phyloP scores from a whole-genome alignment of 192 early-diverging fungal genomes.

The Umbelopsis sp. region DNA sequence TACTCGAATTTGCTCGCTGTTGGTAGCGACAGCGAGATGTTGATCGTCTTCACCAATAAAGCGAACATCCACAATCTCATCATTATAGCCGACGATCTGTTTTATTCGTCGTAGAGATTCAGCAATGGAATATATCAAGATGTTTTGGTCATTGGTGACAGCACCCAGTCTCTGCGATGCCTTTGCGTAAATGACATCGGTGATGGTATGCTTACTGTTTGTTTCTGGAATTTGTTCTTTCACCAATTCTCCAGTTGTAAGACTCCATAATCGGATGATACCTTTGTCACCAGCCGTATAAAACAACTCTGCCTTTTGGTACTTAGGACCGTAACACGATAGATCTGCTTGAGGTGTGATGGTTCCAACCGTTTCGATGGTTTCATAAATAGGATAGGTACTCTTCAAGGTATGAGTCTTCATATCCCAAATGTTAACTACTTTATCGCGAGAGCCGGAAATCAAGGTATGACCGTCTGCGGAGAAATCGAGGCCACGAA shows the following conservation, averaged over 20 bases:
- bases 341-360: slow-evolving; percentile 47
- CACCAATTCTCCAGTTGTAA: slow-evolving; percentile 70
- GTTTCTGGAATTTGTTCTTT: slow-evolving; percentile 66
- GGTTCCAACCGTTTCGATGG: slow-evolving; percentile 84
- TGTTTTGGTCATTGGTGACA: slow-evolving; percentile 90
- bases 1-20: slow-evolving; percentile 89
- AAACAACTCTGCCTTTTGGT: slow-evolving; percentile 55
- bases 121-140: slow-evolving; percentile 72
- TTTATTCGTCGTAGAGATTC: slow-evolving; percentile 60
- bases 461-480: slow-evolving; percentile 70
- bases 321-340: slow-evolving; percentile 36
- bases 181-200: slow-evolving; percentile 65
- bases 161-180: slow-evolving; percentile 61
- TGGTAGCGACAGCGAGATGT: slow-evolving; percentile 88
- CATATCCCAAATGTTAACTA: slow-evolving; percentile 90
- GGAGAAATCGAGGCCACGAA: slow-evolving; percentile 86
- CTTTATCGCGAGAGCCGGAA: slow-evolving; percentile 87
- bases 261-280: slow-evolving; percentile 85
- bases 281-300: slow-evolving; percentile 89
- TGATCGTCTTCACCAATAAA: slow-evolving; percentile 74
- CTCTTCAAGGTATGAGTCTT: slow-evolving; percentile 59
- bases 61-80: slow-evolving; percentile 89
- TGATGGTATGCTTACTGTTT: slow-evolving; percentile 79
- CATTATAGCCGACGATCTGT: slow-evolving; percentile 94
- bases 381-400: slow-evolving; percentile 89